These are phyloP conservation scores for Tulasnella sp. DNA, from an alignment of 768 basidiomycete genomes.

Conservation along the genomic window DNA sequence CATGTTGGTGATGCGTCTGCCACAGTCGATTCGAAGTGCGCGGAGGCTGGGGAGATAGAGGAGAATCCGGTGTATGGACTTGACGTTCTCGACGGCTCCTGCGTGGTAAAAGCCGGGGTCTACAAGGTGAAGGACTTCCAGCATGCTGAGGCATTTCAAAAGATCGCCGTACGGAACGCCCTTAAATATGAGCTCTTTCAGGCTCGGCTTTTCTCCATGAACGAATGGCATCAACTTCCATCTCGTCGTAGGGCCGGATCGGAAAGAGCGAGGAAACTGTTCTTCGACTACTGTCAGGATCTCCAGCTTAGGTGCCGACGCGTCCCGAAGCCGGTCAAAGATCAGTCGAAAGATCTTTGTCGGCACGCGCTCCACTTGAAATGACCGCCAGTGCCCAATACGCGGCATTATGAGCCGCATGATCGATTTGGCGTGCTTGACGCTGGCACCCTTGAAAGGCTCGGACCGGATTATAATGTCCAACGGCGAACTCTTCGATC, in stretches of 20 bases:
- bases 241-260: neutral
- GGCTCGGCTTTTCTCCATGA: neutral
- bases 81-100: conserved; percentile 57
- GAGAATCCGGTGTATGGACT: conserved; percentile 65
- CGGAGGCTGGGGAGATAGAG: conserved; percentile 32
- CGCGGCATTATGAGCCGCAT: neutral
- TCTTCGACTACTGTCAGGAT: conserved; percentile 52
- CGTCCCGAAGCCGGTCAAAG: conserved; percentile 47
- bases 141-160: neutral
- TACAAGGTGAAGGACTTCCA: neutral
- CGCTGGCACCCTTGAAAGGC: neutral
- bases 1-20: conserved; percentile 21
- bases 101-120: neutral
- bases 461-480: neutral
- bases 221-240: neutral
- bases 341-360: conserved; percentile 40
- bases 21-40: conserved; percentile 31
- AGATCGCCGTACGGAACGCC: neutral
- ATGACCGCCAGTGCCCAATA: conserved; percentile 32
- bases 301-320: conserved; percentile 50
- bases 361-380: neutral
- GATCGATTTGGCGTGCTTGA: neutral
- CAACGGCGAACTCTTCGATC: neutral
- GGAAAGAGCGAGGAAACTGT: conserved; percentile 34
- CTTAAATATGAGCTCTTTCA: neutral